A percentile compares a stretch with the other conserved stretches of the same genome.
phyloP scores from a whole-genome alignment of 345 rosid genomes.

The Citrus sinensis region DNA sequence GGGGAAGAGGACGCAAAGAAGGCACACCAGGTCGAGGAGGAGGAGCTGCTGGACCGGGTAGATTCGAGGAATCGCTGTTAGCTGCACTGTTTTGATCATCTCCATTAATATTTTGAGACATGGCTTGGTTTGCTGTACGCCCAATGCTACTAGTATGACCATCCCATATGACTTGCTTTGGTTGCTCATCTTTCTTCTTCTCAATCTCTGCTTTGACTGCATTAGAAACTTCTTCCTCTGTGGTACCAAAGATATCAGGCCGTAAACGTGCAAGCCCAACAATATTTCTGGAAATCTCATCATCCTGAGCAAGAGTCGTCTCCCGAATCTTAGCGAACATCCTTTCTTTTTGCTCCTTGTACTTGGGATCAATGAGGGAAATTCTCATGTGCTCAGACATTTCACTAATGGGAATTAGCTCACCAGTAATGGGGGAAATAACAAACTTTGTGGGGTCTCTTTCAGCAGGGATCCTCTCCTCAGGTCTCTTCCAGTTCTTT shows the following conservation, averaged over 20 bases:
- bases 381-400: conserved; percentile 72
- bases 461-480: conserved; percentile 54
- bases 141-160: conserved; percentile 69
- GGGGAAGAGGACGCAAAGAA: conserved; percentile 52
- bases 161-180: conserved; percentile 73
- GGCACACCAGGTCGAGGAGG: conserved; percentile 55
- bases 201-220: conserved; percentile 68
- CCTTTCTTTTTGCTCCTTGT: conserved; percentile 65
- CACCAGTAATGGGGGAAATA: conserved; percentile 58
- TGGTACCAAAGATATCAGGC: conserved; percentile 66
- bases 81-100: conserved; percentile 41
- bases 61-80: conserved; percentile 27
- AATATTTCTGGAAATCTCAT: conserved; percentile 63
- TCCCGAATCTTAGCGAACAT: conserved; percentile 68
- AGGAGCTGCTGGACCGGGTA: conserved; percentile 62
- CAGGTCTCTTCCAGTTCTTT: conserved; percentile 69
- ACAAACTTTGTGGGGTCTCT: conserved; percentile 59
- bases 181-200: conserved; percentile 65
- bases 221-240: conserved; percentile 69
- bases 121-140: conserved; percentile 61
- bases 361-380: conserved; percentile 64
- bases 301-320: conserved; percentile 65
- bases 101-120: conserved; percentile 41
- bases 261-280: conserved; percentile 58
- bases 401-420: conserved; percentile 54